Base-by-base conservation (phyloP, 1,284 basidiomycete genomes). In the Rhodotorula glutinis region DNA sequence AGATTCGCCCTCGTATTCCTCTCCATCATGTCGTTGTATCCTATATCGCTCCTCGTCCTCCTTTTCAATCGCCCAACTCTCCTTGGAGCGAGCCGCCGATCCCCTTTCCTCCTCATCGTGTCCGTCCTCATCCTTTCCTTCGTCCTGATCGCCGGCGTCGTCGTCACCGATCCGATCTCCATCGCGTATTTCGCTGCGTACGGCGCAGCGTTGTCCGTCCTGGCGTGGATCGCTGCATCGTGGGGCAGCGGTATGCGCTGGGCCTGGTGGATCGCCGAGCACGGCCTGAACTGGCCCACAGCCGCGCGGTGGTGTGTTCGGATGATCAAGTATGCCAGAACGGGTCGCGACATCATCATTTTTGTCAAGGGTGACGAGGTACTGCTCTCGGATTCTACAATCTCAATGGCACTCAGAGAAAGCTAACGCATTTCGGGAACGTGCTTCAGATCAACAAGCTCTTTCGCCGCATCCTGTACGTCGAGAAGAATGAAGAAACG, bases 351-450 rank as follows among this genome's bases (percentile, higher is more conserved):
- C 2, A 80, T 88, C 23, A 84, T 85, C 72, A 77, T 89, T 38
- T 76, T 87, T 63, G 82, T 83, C 19, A 85, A 83, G 76, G 82
- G 81, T 0, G 87, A 88, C 68, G 86, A 87, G 80, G 87, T 88
- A 62, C 40, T 80, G 4, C n/a, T 49, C 40, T 19, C 19, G 5
- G 21, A 13, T 0, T n/a, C 30, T 4, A 17, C 9, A 21, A 5
- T 40, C 21, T 47, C 1, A 21, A n/a, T n/a, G 11, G 23, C 46
- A 4, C 11, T n/a, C 23, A 3, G 46, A 25, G 23, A 23, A 10
- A 11, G 21, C 10, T 3, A n/a, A 47, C 3, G 4, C 19, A 29
- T 33, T n/a, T 16, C 62, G 23, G 43, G 0, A 44, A 5, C 27
- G 3, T 38, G 3, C n/a, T n/a, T n/a, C 56, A 87, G 86, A 85